Conservation (phyloP, 2,329 filamentous ascomycete species). For the Mycosphaerella sp. region DNA sequence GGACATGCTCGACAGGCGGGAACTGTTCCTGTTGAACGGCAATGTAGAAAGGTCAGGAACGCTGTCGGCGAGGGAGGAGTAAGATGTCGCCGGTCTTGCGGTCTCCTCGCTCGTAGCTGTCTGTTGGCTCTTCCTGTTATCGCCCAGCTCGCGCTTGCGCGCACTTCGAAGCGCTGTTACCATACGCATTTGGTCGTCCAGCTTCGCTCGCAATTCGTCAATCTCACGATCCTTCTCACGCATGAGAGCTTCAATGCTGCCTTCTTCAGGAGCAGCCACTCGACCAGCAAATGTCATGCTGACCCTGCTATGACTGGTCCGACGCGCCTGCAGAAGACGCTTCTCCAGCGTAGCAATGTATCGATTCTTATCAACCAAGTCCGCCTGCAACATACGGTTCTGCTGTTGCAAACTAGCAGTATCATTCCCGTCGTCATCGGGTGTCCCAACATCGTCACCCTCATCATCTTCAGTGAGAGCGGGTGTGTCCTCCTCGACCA, state of each 20-base stretch:
- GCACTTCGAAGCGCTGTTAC: slow-evolving; percentile 77
- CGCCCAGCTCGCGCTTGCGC: slow-evolving; percentile 67
- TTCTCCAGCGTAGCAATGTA: slow-evolving; percentile 95
- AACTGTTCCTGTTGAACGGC: slow-evolving; percentile 19
- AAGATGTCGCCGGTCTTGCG: slow-evolving; percentile 15
- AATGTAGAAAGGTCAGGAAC: slow-evolving; percentile 21
- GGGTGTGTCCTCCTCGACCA: slow-evolving; percentile 31
- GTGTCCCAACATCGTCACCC: slow-evolving; percentile 51
- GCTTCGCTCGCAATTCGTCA: slow-evolving; percentile 74
- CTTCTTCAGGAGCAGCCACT: slow-evolving; percentile 52
- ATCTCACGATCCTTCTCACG: slow-evolving; percentile 92
- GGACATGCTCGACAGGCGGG: slow-evolving; percentile 22
- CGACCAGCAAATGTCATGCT: slow-evolving; percentile 63
- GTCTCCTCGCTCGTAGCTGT: slow-evolving; percentile 22
- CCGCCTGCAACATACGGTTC: slow-evolving; percentile 86
- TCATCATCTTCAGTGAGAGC: slow-evolving; percentile 37
- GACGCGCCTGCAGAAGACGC: slow-evolving; percentile 78
- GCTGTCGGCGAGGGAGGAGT: slow-evolving; percentile 11
- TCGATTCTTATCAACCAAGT: slow-evolving; percentile 91
- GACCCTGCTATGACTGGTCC: slow-evolving; percentile 82
- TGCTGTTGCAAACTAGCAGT: slow-evolving; percentile 76
- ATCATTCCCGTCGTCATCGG: slow-evolving; percentile 78
- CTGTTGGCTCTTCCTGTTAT: slow-evolving; percentile 21
- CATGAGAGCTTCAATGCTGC: slow-evolving; percentile 64
- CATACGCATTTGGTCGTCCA: slow-evolving; percentile 96